Evolutionary conservation across 495 filamentous ascomycete genomes (phyloP).

Genomic region (Aspergillus campestris): DNA sequence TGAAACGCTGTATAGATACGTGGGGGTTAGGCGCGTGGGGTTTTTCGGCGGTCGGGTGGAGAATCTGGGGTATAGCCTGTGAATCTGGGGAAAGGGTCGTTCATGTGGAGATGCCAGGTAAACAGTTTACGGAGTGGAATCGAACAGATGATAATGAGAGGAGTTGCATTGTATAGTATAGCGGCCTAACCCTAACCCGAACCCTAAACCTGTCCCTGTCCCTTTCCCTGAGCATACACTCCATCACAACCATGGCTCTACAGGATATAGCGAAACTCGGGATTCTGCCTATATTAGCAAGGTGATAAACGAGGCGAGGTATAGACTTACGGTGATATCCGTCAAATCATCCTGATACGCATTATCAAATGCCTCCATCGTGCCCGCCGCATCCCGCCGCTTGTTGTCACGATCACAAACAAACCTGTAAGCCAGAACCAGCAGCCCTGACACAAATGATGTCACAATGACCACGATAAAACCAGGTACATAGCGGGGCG

Average conservation of each 20-base stretch:
- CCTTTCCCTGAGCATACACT: too few species aligned
- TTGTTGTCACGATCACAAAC: conserved; percentile 25
- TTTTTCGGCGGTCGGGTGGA: too few species aligned
- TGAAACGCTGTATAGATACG: too few species aligned
- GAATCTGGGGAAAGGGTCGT: too few species aligned
- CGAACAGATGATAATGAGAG: too few species aligned
- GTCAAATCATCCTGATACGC: conserved; percentile 39
- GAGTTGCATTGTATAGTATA: too few species aligned
- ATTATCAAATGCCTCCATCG: conserved; percentile 28
- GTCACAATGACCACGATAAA: conserved; percentile 34
- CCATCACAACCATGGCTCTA: conserved; percentile 1
- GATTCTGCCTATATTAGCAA: conserved; percentile 20
- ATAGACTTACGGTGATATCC: conserved; percentile 17
- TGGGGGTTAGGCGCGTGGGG: too few species aligned
- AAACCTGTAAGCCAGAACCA: conserved; percentile 27
- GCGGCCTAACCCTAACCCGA: too few species aligned
- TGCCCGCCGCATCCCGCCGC: conserved; percentile 16
- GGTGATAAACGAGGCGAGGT: not conserved
- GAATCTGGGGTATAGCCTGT: too few species aligned
- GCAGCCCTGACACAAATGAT: conserved; percentile 14
- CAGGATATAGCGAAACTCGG: conserved; percentile 33
- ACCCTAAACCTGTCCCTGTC: too few species aligned
- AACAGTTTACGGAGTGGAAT: too few species aligned
- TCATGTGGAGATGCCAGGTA: too few species aligned
- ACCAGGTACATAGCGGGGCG: conserved; percentile 28